A percentile compares a stretch with the other conserved stretches of the same genome.
Conservation (phyloP, 1,284 basidiomycete species). For the Somion occarium region DNA sequence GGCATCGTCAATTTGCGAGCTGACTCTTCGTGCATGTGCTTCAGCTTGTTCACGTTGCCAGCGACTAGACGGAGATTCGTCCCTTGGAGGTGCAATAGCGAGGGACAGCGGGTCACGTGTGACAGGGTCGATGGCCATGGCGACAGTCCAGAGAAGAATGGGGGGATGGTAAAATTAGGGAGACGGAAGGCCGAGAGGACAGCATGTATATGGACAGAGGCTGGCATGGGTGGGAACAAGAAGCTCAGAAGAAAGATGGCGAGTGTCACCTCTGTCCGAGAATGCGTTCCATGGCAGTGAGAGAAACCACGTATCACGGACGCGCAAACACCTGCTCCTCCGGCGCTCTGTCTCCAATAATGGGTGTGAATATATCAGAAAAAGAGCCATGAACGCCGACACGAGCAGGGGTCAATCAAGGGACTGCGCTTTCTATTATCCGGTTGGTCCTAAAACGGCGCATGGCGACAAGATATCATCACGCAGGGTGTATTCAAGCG, state of each 20-base stretch:
- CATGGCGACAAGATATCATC: too few relatives aligned
- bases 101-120: constrained; percentile 50
- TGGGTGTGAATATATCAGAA: too few relatives aligned
- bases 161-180: constrained; percentile 3
- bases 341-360: too few relatives aligned
- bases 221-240: too few relatives aligned
- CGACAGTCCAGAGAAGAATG: constrained; percentile 1
- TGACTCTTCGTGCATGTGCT: constrained; percentile 51
- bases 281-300: not conserved
- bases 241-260: not conserved
- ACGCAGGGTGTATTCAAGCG: too few relatives aligned
- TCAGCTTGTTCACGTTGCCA: constrained; percentile 50
- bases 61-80: constrained; percentile 51
- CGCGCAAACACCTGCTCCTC: too few relatives aligned
- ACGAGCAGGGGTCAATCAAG: too few relatives aligned
- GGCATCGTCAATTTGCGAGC: constrained; percentile 66
- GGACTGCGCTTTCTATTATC: too few relatives aligned
- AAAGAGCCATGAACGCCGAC: too few relatives aligned
- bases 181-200: constrained; percentile 3
- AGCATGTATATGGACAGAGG: too few relatives aligned
- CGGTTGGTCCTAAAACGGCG: too few relatives aligned
- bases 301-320: too few relatives aligned
- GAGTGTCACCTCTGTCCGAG: not conserved
- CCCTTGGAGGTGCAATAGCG: constrained; percentile 51
- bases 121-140: constrained; percentile 16